These are phyloP conservation scores for Chalara sp. DNA, from an alignment of 2,329 filamentous ascomycete species.

Conservation along the genomic window DNA sequence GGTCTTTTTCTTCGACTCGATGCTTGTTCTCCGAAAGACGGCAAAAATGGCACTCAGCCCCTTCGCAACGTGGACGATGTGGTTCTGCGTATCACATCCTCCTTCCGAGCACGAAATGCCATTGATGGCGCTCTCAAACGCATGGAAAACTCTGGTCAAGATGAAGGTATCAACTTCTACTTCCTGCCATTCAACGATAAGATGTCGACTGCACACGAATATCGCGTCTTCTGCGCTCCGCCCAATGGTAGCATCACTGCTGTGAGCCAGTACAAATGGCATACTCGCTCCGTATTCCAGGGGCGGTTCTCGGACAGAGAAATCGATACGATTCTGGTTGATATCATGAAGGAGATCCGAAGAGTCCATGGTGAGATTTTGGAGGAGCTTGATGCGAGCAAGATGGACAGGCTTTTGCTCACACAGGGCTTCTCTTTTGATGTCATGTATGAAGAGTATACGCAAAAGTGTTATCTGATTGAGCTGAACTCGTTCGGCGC, in stretches of 20 bases:
- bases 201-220: slow-evolving; percentile 34
- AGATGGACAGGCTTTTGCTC: slow-evolving; percentile 20
- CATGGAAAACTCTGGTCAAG: slow-evolving; percentile 4
- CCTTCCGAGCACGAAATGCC: slow-evolving; percentile 29
- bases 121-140: slow-evolving; percentile 16
- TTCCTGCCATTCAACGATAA: slow-evolving; percentile 34
- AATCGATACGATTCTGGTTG: slow-evolving; percentile 9
- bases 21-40: slow-evolving; percentile 38
- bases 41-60: slow-evolving; percentile 13
- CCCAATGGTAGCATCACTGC: slow-evolving; percentile 26
- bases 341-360: slow-evolving; percentile 16
- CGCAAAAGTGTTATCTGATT: slow-evolving; percentile 24
- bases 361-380: slow-evolving; percentile 24
- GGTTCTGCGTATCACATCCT: slow-evolving; percentile 33
- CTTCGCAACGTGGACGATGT: slow-evolving; percentile 25
- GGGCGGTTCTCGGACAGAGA: background rate
- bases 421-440: slow-evolving; percentile 38
- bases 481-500: slow-evolving; percentile 40
- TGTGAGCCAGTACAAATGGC: slow-evolving; percentile 37
- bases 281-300: slow-evolving; percentile 28
- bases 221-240: slow-evolving; percentile 37
- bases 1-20: slow-evolving; percentile 38
- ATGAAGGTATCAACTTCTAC: slow-evolving; percentile 27
- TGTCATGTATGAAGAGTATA: slow-evolving; percentile 29
- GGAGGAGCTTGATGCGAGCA: slow-evolving; percentile 5